Percentiles rank a stretch among this genome's conserved stretches.
phyloP scores from a whole-genome alignment of 2,329 filamentous ascomycete genomes.

The Exophiala aquamarina region DNA sequence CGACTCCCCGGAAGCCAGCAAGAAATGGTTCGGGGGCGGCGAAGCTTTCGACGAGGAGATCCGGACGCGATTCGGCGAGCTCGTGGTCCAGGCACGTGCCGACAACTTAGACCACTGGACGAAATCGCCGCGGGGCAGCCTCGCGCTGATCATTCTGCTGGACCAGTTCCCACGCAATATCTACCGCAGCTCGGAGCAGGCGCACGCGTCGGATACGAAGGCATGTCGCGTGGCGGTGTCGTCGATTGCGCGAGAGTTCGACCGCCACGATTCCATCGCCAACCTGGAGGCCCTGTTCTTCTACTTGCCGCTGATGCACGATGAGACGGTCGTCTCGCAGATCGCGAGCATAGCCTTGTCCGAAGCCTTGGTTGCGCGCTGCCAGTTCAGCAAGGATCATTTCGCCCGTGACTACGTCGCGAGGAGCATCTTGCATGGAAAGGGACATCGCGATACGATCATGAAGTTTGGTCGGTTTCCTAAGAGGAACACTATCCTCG shows the following conservation, averaged over 20 bases:
- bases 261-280: slow-evolving; percentile 26
- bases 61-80: slow-evolving; percentile 20
- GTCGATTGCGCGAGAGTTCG: slow-evolving; percentile 32
- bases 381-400: slow-evolving; percentile 12
- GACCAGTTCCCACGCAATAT: slow-evolving; percentile 42
- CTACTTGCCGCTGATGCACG: slow-evolving; percentile 39
- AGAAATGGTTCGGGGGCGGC: slow-evolving; percentile 25
- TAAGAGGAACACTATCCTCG: slow-evolving; percentile 29
- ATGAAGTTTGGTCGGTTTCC: slow-evolving; percentile 30
- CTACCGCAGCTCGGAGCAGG: slow-evolving; percentile 33
- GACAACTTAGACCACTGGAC: slow-evolving; percentile 23
- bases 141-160: slow-evolving; percentile 39
- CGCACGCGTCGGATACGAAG: slow-evolving; percentile 34
- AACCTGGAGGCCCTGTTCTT: slow-evolving; percentile 22
- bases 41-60: slow-evolving; percentile 24
- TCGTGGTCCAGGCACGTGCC: slow-evolving; percentile 26
- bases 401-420: slow-evolving; percentile 19
- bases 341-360: slow-evolving; percentile 28
- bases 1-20: slow-evolving; percentile 17
- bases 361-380: slow-evolving; percentile 25
- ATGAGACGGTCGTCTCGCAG: slow-evolving; percentile 36
- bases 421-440: slow-evolving; percentile 21
- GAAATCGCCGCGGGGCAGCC: slow-evolving; percentile 28
- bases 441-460: slow-evolving; percentile 26
- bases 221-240: slow-evolving; percentile 30